Evolutionary conservation across 345 rosid genomes (phyloP).

Genomic region (Lepidium didymum): DNA sequence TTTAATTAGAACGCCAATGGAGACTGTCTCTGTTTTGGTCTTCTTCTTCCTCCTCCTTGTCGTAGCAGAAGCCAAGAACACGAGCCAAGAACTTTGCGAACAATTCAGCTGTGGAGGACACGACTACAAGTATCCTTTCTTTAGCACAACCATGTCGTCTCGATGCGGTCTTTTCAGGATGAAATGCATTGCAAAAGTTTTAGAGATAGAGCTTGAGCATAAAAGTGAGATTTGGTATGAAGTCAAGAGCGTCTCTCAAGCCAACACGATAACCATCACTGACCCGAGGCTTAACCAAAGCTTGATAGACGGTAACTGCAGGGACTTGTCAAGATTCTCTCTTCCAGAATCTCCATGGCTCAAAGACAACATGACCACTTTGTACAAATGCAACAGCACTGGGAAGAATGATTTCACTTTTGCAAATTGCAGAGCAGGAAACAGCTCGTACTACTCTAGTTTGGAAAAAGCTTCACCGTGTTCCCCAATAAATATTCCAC

Average conservation of each 20-base stretch:
- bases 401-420: neutral
- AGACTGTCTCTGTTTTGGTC: conserved; percentile 14
- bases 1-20: conserved; percentile 5
- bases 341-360: conserved; percentile 29
- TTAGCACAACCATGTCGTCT: neutral
- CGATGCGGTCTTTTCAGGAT: conserved; percentile 26
- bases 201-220: conserved; percentile 28
- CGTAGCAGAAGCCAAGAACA: neutral
- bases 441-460: neutral
- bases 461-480: neutral
- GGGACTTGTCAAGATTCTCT: conserved; percentile 23
- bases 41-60: conserved; percentile 7
- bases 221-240: conserved; percentile 10
- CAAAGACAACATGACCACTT: neutral
- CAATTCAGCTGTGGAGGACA: conserved; percentile 23
- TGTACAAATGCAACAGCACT: conserved; percentile 28
- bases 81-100: neutral
- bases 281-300: conserved; percentile 8
- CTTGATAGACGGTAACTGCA: conserved; percentile 7
- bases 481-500: conserved; percentile 20
- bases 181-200: conserved; percentile 10
- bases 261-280: conserved; percentile 8
- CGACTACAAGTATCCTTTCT: conserved; percentile 22
- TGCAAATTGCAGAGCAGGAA: conserved; percentile 7
- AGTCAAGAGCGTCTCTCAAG: conserved; percentile 27